Conservation (phyloP, 352 stramenopile species). For the Pythium phragmitis region DNA sequence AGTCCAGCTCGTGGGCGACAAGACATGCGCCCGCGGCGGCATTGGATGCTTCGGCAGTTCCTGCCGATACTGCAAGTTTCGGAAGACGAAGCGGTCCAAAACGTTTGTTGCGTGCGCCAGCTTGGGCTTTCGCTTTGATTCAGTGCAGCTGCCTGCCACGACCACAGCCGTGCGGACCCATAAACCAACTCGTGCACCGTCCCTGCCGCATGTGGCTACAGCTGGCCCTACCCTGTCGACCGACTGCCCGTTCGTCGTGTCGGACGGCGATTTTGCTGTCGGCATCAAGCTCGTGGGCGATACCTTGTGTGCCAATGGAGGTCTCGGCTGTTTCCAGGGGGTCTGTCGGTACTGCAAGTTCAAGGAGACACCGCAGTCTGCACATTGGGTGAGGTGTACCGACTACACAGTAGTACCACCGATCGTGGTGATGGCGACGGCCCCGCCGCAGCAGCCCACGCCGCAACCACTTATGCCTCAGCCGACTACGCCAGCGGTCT, state of each 20-base stretch:
- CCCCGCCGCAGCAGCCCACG: too few species aligned
- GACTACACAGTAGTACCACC: background rate
- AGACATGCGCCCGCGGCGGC: constrained; percentile 10
- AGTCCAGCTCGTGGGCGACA: constrained; percentile 21
- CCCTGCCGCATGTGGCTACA: background rate
- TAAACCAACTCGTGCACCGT: background rate
- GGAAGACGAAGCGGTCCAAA: background rate
- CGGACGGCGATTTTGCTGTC: constrained; percentile 25
- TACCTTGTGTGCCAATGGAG: constrained; percentile 18
- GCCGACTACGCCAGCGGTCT: too few species aligned
- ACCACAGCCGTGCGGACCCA: background rate
- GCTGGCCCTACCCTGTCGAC: background rate
- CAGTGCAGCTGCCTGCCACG: background rate
- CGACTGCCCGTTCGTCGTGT: constrained; percentile 16
- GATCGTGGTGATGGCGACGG: too few species aligned
- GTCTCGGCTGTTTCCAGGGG: constrained; percentile 23
- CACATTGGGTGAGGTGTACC: background rate
- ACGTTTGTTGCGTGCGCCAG: background rate
- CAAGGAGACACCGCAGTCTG: constrained; percentile 17
- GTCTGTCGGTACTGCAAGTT: constrained; percentile 29
- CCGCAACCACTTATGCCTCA: background rate
- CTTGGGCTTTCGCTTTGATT: background rate
- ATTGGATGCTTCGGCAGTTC: constrained; percentile 5
- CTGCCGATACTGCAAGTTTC: constrained; percentile 8
- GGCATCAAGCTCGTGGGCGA: constrained; percentile 29